Percentiles rank a stretch among this genome's conserved stretches.
These are phyloP conservation scores for Fraxinus quadrangulata DNA, from an alignment of 257 asterid species.

Conservation along the genomic window DNA sequence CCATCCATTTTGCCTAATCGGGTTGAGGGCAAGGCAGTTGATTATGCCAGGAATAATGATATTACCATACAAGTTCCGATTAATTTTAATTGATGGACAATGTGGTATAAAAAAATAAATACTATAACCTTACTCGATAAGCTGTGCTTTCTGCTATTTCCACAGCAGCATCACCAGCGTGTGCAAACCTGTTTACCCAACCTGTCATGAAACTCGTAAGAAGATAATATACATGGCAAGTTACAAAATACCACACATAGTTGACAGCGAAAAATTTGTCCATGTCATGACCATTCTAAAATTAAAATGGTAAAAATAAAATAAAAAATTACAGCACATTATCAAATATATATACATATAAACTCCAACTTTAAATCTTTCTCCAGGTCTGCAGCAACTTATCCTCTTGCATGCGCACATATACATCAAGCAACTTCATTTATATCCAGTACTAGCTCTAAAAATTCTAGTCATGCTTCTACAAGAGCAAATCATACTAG, in stretches of 20 bases:
- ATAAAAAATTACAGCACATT: neutral
- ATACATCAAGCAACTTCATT: neutral
- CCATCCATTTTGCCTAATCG: neutral
- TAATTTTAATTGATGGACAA: neutral
- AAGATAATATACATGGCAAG: neutral
- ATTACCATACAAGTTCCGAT: neutral
- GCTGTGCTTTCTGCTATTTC: constrained; percentile 95
- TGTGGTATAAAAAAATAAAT: neutral
- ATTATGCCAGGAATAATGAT: neutral
- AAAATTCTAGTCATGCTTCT: neutral
- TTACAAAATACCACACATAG: neutral
- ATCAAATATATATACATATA: neutral
- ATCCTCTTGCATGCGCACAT: neutral
- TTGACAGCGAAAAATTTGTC: neutral
- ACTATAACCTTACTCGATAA: constrained; percentile 51
- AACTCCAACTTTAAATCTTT: neutral
- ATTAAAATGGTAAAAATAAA: neutral
- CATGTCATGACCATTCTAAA: neutral
- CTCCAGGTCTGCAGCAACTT: neutral
- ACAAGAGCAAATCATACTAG: neutral
- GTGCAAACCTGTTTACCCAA: constrained; percentile 95
- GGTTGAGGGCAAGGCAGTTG: neutral
- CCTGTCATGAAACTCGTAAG: constrained; percentile 51
- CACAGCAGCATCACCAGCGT: constrained; percentile 93
- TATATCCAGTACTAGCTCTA: neutral